These are phyloP conservation scores for Protea cynaroides DNA, from an alignment of 164 flowering plant species.

Conservation along the genomic window DNA sequence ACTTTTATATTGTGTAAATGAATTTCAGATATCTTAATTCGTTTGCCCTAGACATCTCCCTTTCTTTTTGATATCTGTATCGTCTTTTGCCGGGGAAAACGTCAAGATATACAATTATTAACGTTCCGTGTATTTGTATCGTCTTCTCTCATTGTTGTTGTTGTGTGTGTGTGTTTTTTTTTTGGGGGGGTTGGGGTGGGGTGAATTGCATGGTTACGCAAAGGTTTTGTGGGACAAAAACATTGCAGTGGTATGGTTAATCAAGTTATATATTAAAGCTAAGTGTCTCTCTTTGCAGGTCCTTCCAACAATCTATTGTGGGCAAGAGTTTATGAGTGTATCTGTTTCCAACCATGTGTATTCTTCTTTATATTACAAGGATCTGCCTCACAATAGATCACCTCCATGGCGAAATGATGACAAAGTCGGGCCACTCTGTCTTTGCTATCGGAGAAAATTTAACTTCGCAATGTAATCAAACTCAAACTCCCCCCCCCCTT, in stretches of 20 bases:
- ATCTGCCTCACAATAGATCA: slow-evolving; percentile 49
- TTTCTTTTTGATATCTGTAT: neutral
- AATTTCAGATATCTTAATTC: neutral
- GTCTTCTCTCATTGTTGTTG: too few species aligned
- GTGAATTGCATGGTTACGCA: neutral
- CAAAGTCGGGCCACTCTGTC: slow-evolving; percentile 85
- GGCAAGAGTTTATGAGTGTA: slow-evolving; percentile 51
- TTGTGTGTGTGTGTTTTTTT: too few species aligned
- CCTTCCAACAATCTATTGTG: slow-evolving; percentile 47
- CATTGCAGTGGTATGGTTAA: too few species aligned
- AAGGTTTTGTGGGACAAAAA: neutral
- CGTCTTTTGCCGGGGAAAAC: too few species aligned
- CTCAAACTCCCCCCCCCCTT: neutral
- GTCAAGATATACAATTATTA: too few species aligned
- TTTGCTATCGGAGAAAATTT: slow-evolving; percentile 71
- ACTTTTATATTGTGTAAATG: too few species aligned
- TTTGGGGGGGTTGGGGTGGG: neutral
- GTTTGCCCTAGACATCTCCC: neutral
- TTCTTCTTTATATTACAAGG: slow-evolving; percentile 45
- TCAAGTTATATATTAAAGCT: too few species aligned
- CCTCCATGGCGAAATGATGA: slow-evolving; percentile 93
- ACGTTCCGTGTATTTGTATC: too few species aligned
- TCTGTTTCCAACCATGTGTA: slow-evolving; percentile 33
- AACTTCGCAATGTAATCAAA: slow-evolving; percentile 69
- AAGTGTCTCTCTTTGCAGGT: slow-evolving; percentile 31